Conservation (phyloP, 495 filamentous ascomycete genomes). For the Hyaloscypha hepaticicola region DNA sequence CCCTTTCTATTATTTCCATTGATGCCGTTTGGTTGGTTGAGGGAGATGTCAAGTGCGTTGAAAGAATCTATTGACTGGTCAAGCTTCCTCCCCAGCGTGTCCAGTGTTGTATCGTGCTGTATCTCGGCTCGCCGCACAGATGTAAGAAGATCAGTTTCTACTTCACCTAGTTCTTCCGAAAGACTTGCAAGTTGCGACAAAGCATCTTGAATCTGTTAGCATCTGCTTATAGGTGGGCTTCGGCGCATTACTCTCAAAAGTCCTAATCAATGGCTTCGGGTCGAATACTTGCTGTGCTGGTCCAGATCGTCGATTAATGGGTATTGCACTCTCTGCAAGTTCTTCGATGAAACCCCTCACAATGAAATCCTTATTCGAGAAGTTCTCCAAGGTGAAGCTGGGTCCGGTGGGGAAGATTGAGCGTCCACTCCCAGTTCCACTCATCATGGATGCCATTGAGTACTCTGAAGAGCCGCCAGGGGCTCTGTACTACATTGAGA, state of each 20-base stretch:
- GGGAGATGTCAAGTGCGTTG: slow-evolving; percentile 78
- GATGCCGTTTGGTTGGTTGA: slow-evolving; percentile 52
- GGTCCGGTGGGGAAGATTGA: slow-evolving; percentile 75
- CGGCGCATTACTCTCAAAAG: slow-evolving; percentile 71
- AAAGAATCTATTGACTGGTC: slow-evolving; percentile 89
- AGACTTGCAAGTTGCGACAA: slow-evolving; percentile 74
- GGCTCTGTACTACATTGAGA: slow-evolving; percentile 25
- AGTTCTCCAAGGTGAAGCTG: slow-evolving; percentile 82
- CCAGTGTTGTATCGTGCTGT: slow-evolving; percentile 86
- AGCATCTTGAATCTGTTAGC: slow-evolving; percentile 48
- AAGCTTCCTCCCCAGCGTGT: slow-evolving; percentile 79
- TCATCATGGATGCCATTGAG: slow-evolving; percentile 31
- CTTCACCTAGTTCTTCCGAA: slow-evolving; percentile 79
- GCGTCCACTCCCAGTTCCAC: slow-evolving; percentile 46
- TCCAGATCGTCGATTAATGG: slow-evolving; percentile 71
- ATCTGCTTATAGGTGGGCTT: not conserved
- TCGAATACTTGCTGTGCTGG: slow-evolving; percentile 77
- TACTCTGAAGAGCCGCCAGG: not conserved
- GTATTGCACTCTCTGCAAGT: slow-evolving; percentile 80
- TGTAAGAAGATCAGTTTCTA: slow-evolving; percentile 85
- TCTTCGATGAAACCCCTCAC: slow-evolving; percentile 96
- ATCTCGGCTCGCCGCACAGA: slow-evolving; percentile 88
- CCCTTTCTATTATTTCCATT: slow-evolving; percentile 27
- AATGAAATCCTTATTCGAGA: slow-evolving; percentile 91
- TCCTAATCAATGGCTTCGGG: slow-evolving; percentile 93